Evolutionary conservation across 1,284 basidiomycete species (phyloP).

Genomic region (Ganoderma meredithae): DNA sequence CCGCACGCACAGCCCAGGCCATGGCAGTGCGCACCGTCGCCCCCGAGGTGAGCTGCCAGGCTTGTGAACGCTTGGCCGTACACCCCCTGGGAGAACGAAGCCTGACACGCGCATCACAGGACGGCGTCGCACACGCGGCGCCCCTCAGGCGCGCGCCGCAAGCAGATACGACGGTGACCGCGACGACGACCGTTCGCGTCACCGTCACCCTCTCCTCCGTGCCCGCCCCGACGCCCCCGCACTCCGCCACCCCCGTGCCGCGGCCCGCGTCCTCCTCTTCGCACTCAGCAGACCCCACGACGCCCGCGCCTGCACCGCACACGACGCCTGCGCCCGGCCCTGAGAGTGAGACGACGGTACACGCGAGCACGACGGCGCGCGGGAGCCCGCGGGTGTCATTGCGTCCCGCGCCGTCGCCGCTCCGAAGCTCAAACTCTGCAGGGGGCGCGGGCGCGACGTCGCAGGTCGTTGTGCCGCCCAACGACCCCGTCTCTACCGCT

Average conservation of each 20-base stretch:
- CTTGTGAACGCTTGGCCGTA: no score
- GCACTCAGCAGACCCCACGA: not conserved
- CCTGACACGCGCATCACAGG: not conserved
- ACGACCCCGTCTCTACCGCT: not conserved
- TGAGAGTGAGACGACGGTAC: not conserved
- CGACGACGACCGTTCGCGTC: conserved; percentile 4
- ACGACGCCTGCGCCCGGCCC: not conserved
- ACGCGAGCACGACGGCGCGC: not conserved
- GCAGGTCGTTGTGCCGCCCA: not conserved
- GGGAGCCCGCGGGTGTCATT: not conserved
- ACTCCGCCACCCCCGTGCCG: not conserved
- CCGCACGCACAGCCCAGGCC: not conserved
- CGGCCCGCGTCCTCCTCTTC: not conserved
- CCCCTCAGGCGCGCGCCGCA: not conserved
- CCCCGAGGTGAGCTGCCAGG: not conserved
- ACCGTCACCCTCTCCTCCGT: not conserved
- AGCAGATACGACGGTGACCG: conserved; percentile 1
- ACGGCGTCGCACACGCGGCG: not conserved
- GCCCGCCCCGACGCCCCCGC: not conserved
- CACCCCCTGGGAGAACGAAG: not conserved
- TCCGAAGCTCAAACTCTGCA: not conserved
- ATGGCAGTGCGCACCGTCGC: not conserved
- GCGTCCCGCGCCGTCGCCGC: not conserved
- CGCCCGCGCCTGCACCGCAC: not conserved
- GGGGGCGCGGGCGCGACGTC: not conserved